Evolutionary conservation across 495 filamentous ascomycete genomes (phyloP), one percentile per base, ranked within the genome.

Genomic region (Cairneyella variabilis): DNA sequence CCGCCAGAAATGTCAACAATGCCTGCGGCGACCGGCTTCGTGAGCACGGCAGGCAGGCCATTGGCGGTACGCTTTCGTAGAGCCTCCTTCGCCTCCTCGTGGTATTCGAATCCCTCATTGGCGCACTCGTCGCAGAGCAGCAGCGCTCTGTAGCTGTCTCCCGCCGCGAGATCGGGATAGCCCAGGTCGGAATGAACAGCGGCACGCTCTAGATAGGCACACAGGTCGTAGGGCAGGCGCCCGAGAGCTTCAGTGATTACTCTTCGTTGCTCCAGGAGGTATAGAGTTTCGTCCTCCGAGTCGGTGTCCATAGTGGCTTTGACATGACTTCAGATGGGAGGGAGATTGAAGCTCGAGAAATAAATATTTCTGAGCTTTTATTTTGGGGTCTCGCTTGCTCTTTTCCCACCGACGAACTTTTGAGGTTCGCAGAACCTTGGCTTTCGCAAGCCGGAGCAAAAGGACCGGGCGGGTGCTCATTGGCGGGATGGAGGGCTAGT

Each of bases 81-180:
- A 10, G 73, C 67, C n/a, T 71, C 69, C 23, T 63, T 22, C 32
- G 81, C 82, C 46, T 71, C 57, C 7, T 82, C 71, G 61, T 88
- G 80, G 58, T 83, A 88, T 65, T 88, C 86, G 56, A 78, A 79
- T 53, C 71, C 64, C 54, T 85, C 82, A 49, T 93, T 85, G 49
- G 76, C 64, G 21, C 91, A 77, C 48, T 92, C 90, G 60, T 98
- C 93, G 17, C 84, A 74, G 37, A 97, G 72, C 10, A 96, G 80
- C 2, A 98, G 77, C 1, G 91, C 89, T 37, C 88, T 84, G 66
- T 98, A 97, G 1, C 90, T 88, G 68, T 96, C 93, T 36, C 89
- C 90, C 22, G 86, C 86, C 3, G 89, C 89, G 14, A 98, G 77
- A 66, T 98, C 93, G 2, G 89, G 89, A 67, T 93, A 97, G 28